These are phyloP conservation scores for Eucalyptus erythrocorys DNA, from an alignment of 345 rosid genomes.

Conservation along the genomic window DNA sequence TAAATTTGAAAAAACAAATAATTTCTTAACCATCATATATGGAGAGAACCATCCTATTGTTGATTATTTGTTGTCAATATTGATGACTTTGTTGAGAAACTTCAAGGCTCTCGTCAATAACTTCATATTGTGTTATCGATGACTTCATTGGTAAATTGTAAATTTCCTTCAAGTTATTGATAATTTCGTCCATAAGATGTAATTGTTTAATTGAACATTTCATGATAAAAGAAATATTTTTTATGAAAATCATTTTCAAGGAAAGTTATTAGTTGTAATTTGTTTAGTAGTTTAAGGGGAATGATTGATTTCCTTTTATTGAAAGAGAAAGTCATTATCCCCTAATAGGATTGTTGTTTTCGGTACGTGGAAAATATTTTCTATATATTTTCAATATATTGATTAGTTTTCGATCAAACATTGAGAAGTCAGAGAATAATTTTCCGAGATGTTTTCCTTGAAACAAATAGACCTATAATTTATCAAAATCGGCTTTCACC, in stretches of 20 bases:
- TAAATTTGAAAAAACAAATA: too few species aligned
- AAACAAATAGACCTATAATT: background rate
- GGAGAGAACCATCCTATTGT: background rate
- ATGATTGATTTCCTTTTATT: too few species aligned
- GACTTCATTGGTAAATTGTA: too few species aligned
- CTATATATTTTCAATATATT: background rate
- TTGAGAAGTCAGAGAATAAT: accelerated
- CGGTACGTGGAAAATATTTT: background rate
- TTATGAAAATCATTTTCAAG: background rate
- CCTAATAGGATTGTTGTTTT: too few species aligned
- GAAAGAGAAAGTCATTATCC: background rate
- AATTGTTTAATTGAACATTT: too few species aligned
- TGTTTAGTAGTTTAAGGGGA: background rate
- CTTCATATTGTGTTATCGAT: background rate
- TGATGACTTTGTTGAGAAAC: background rate
- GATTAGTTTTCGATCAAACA: too few species aligned
- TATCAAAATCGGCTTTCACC: too few species aligned
- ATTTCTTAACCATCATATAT: too few species aligned
- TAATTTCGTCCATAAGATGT: background rate
- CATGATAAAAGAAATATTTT: background rate
- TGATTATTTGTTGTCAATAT: background rate
- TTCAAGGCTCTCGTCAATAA: background rate
- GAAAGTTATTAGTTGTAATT: too few species aligned
- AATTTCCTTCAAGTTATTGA: background rate
- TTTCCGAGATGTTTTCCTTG: background rate